phyloP scores from a whole-genome alignment of 768 basidiomycete species.

The Suillus americanus region DNA sequence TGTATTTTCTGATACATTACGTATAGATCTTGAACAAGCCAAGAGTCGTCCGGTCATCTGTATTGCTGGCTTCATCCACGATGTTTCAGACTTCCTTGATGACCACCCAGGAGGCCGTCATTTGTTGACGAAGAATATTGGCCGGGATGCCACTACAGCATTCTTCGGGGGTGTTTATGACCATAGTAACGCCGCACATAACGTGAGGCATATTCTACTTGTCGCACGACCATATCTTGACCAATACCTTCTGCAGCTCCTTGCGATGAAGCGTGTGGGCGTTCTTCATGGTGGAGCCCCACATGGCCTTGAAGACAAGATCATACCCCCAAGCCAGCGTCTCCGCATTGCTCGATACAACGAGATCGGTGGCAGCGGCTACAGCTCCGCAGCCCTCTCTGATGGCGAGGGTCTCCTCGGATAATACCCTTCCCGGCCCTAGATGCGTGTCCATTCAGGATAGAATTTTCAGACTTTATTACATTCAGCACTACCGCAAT shows the following conservation, averaged over 20 bases:
- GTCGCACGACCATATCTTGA: neutral
- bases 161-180: conserved; percentile 94
- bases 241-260: conserved; percentile 17
- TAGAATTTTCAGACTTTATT: neutral
- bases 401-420: conserved; percentile 56
- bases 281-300: conserved; percentile 52
- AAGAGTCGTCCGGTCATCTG: conserved; percentile 79
- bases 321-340: conserved; percentile 71
- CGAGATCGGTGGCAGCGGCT: conserved; percentile 49
- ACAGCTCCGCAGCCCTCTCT: conserved; percentile 55
- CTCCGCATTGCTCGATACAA: conserved; percentile 67
- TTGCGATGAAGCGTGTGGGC: conserved; percentile 57
- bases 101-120: conserved; percentile 93
- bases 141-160: conserved; percentile 88
- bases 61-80: conserved; percentile 92
- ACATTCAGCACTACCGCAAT: neutral
- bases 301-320: conserved; percentile 58
- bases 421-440: conserved; percentile 15
- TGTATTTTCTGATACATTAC: conserved; percentile 4
- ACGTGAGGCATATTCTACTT: conserved; percentile 42
- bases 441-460: neutral
- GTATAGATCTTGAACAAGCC: conserved; percentile 73
- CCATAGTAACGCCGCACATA: conserved; percentile 87
- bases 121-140: conserved; percentile 79
- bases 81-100: conserved; percentile 79